These are phyloP conservation scores for Rubroboletus pulcherrimus DNA, from an alignment of 768 basidiomycete species.

Conservation along the genomic window DNA sequence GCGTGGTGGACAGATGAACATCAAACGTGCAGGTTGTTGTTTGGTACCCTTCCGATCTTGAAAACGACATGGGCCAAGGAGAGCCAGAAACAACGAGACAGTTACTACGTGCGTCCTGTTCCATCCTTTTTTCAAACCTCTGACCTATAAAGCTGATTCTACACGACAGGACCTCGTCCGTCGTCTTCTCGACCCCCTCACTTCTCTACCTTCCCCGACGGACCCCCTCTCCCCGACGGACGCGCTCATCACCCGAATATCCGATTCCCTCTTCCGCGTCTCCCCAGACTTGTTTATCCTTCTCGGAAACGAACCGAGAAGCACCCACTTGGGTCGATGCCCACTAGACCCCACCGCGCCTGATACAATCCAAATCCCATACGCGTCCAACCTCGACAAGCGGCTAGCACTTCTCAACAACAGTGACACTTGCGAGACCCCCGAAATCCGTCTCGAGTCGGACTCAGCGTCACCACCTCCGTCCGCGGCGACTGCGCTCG, in stretches of 20 bases:
- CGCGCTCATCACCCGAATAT: conserved; percentile 43
- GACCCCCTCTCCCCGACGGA: conserved; percentile 42
- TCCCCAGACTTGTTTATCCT: conserved; percentile 47
- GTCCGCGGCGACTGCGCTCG: conserved; percentile 33
- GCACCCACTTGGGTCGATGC: conserved; percentile 30
- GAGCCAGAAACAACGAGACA: conserved; percentile 55
- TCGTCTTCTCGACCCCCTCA: conserved; percentile 56
- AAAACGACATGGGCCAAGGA: conserved; percentile 61
- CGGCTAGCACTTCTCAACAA: conserved; percentile 47
- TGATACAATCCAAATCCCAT: conserved; percentile 45
- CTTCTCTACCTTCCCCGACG: conserved; percentile 39
- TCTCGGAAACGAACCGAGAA: conserved; percentile 53
- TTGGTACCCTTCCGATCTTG: conserved; percentile 55
- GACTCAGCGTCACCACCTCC: conserved; percentile 20
- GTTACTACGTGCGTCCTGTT: conserved; percentile 61
- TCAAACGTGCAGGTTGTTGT: conserved; percentile 45
- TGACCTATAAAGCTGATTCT: conserved; percentile 8
- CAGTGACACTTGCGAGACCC: conserved; percentile 23
- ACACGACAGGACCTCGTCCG: conserved; percentile 59
- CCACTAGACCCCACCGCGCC: conserved; percentile 50
- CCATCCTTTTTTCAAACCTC: neutral
- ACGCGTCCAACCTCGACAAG: conserved; percentile 49
- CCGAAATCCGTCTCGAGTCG: conserved; percentile 40
- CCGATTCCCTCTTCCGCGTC: conserved; percentile 54
- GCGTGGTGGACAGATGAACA: neutral